Conservation (phyloP, 2,329 filamentous ascomycete species). For the Scleromitrula shiraiana region DNA sequence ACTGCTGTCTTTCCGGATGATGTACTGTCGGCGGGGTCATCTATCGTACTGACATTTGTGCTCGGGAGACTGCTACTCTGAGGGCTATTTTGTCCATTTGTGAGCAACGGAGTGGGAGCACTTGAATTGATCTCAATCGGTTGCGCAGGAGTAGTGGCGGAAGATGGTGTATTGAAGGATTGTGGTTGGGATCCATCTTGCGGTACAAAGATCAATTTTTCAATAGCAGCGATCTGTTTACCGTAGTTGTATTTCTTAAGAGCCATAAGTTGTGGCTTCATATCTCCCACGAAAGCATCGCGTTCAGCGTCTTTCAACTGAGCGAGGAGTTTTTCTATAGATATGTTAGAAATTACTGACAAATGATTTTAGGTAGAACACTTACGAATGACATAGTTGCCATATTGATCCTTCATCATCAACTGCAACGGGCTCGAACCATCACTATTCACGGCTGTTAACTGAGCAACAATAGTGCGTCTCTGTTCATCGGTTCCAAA, state of each 20-base stretch:
- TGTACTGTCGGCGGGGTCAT: slow-evolving; percentile 21
- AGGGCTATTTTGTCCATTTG: slow-evolving; percentile 61
- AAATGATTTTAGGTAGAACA: slow-evolving; percentile 20
- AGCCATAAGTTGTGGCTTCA: slow-evolving; percentile 52
- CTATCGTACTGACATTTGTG: slow-evolving; percentile 45
- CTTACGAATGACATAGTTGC: slow-evolving; percentile 96
- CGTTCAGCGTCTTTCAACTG: slow-evolving; percentile 53
- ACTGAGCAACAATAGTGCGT: slow-evolving; percentile 55
- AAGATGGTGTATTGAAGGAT: slow-evolving; percentile 15
- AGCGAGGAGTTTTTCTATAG: slow-evolving; percentile 70
- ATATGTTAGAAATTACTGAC: slow-evolving; percentile 4
- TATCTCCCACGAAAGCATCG: slow-evolving; percentile 51
- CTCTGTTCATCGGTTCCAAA: slow-evolving; percentile 63
- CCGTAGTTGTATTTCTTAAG: slow-evolving; percentile 58
- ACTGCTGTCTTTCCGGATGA: slow-evolving; percentile 17
- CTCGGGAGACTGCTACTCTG: slow-evolving; percentile 59
- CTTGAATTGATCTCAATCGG: slow-evolving; percentile 41
- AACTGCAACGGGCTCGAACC: slow-evolving; percentile 63
- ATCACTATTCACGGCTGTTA: slow-evolving; percentile 52
- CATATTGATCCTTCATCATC: slow-evolving; percentile 84
- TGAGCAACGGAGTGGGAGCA: slow-evolving; percentile 57
- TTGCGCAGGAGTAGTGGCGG: slow-evolving; percentile 26
- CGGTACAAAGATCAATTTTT: slow-evolving; percentile 41
- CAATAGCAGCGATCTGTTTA: slow-evolving; percentile 59
- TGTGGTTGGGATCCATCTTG: slow-evolving; percentile 8